Evolutionary conservation across 768 basidiomycete species (phyloP), one percentile per base, ranked within the genome.

Genomic region (Phlegmacium glaucopus): DNA sequence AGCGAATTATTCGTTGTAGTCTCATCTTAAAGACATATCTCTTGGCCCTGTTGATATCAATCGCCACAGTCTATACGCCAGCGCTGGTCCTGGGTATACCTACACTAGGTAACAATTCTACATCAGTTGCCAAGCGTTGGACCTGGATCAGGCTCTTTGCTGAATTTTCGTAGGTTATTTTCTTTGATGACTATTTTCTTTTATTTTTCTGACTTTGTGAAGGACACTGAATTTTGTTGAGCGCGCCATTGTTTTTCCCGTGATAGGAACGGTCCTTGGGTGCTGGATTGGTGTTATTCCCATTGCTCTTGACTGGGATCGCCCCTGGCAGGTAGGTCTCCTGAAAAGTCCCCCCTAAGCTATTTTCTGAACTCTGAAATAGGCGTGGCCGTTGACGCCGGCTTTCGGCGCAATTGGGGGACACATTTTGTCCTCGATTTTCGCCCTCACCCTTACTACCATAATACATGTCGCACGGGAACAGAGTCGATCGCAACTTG

Each of bases 241-340:
- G 63, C 73, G 85, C 44, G 81, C 83, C 0, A 63, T 95, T 16
- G 78, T 94, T 13, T 93, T 90, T 57, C 90, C 95, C 12, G 78
- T 79, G 9, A 58, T 85, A 18, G 90, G 90, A 34, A 71, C 88
- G 0, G 53, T 87, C 36, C 25, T 84, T 15, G 95, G 94, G 5
- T 74, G 78, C 37, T 96, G 93, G 94, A 29, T 77, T 11, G 94
- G 93, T 12, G 81, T 78, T 9, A 72, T 94, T 39, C 90, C 92
- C 2, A 85, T 94, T 39, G 88, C 91, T 0, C 80, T 98, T 13
- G 95, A 98, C 67, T 98, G 95, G 95, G 94, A 94, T 60, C 78
- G 92, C 30, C 91, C 94, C 6, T 97, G 94, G 94, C 95, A 97
- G 86, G 93, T 90, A 44, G 47, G 80, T 68, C 29, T 26, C 9